Evolutionary conservation across 1,284 basidiomycete species (phyloP).

Genomic region (Rhodotorula mucilaginosa): DNA sequence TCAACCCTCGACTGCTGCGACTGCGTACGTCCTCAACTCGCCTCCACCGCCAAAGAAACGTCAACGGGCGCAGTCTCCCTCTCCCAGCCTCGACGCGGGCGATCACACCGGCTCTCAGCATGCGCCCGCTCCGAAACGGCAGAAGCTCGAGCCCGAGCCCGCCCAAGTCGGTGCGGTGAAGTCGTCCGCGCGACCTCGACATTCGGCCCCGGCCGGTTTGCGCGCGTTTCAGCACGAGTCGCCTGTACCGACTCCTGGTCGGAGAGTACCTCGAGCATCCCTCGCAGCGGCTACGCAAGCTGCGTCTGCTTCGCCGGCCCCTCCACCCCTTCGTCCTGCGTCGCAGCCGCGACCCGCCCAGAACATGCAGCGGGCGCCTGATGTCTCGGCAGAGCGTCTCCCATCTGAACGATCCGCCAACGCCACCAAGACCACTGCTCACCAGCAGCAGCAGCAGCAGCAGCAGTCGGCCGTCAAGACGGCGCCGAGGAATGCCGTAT

Average conservation of each 20-base stretch:
- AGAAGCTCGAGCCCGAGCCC: background rate
- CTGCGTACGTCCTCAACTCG: too few relatives aligned
- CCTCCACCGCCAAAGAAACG: background rate
- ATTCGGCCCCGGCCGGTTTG: background rate
- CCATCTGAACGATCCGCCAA: too few relatives aligned
- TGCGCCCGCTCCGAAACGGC: background rate
- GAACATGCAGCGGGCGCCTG: too few relatives aligned
- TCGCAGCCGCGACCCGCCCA: too few relatives aligned
- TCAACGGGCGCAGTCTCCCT: background rate
- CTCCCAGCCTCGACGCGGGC: background rate
- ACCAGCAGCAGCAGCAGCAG: too few relatives aligned
- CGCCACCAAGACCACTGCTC: background rate
- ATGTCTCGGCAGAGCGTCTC: too few relatives aligned
- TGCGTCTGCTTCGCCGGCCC: background rate
- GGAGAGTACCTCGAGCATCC: slow-evolving; percentile 8
- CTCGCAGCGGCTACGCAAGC: background rate
- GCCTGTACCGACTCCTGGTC: background rate
- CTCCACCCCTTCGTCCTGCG: background rate
- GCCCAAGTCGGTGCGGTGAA: background rate
- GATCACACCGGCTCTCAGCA: background rate
- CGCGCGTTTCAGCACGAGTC: background rate
- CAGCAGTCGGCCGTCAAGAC: too few relatives aligned
- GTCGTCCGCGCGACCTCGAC: background rate
- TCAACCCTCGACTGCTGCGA: too few relatives aligned
- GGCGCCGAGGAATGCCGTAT: background rate